Percentiles rank a stretch among this genome's conserved stretches.
Conservation (phyloP, 768 basidiomycete species). For the Naganishia antarctica region DNA sequence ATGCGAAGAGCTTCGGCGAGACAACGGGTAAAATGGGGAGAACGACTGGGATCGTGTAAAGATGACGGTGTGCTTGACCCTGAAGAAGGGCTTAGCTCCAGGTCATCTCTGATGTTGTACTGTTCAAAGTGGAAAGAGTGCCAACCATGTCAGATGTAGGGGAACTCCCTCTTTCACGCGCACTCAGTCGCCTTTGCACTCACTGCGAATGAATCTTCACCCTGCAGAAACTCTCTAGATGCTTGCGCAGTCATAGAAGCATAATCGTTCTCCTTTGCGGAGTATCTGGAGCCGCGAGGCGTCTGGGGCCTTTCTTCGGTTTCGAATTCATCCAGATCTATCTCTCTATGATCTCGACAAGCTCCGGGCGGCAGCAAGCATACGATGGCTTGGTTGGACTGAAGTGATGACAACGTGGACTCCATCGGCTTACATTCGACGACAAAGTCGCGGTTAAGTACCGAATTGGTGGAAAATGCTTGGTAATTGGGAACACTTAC, state of each 20-base stretch:
- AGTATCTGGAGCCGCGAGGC: not conserved
- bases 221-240: too few species aligned
- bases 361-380: slow-evolving; percentile 1
- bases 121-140: not conserved
- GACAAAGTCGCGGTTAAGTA: not conserved
- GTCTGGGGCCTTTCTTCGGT: not conserved
- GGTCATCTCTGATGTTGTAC: slow-evolving; percentile 14
- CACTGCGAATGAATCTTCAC: too few species aligned
- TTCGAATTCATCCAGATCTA: not conserved
- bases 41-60: too few species aligned
- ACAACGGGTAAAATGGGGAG: too few species aligned
- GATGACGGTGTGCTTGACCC: too few species aligned
- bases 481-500: not conserved
- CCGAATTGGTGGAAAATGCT: not conserved
- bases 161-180: too few species aligned
- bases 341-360: not conserved
- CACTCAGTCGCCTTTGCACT: too few species aligned
- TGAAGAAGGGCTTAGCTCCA: slow-evolving; percentile 9
- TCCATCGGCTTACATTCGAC: not conserved
- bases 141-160: not conserved
- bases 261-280: not conserved
- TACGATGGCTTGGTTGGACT: not conserved
- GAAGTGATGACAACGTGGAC: not conserved
- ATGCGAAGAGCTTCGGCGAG: too few species aligned
- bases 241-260: not conserved